A percentile compares a stretch with the other conserved stretches of the same genome.
Evolutionary conservation across 2,329 filamentous ascomycete species (phyloP).

Genomic region (Oidium heveae): DNA sequence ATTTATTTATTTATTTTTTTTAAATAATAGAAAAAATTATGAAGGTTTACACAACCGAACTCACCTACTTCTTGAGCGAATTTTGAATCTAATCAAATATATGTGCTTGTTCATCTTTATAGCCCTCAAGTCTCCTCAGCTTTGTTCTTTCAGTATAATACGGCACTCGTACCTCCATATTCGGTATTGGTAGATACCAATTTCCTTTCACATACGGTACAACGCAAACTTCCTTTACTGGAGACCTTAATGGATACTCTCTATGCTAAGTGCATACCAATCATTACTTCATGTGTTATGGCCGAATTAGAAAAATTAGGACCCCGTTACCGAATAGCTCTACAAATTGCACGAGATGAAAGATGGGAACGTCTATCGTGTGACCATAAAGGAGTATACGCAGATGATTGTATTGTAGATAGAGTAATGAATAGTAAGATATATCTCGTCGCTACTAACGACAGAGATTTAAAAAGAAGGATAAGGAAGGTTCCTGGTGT

Average conservation of each 20-base stretch:
- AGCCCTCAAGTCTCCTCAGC: conserved; percentile 55
- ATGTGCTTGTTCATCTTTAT: conserved; percentile 3
- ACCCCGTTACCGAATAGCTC: conserved; percentile 63
- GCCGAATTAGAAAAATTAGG: conserved; percentile 77
- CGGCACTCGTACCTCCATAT: conserved; percentile 64
- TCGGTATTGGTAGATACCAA: conserved; percentile 49
- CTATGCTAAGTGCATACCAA: conserved; percentile 71
- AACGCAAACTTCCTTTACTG: conserved; percentile 68
- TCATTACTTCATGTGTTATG: conserved; percentile 65
- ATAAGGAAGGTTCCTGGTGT: conserved; percentile 60
- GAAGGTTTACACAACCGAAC: no score
- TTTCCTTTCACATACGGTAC: conserved; percentile 74
- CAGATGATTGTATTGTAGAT: conserved; percentile 67
- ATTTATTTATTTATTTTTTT: no score
- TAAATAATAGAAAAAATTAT: no score
- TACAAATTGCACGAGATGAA: conserved; percentile 71
- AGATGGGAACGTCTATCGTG: conserved; percentile 68
- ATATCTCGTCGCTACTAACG: conserved; percentile 56
- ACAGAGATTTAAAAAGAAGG: conserved; percentile 58
- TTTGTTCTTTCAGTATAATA: conserved; percentile 78
- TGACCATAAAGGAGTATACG: conserved; percentile 71
- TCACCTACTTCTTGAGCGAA: no score
- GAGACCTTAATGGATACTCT: conserved; percentile 84
- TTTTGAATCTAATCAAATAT: no score
- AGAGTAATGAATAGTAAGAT: conserved; percentile 46